A percentile compares a stretch with the other conserved stretches of the same genome.
These are phyloP conservation scores for Juglanconis sp. DNA, from an alignment of 2,329 filamentous ascomycete genomes.

Conservation along the genomic window DNA sequence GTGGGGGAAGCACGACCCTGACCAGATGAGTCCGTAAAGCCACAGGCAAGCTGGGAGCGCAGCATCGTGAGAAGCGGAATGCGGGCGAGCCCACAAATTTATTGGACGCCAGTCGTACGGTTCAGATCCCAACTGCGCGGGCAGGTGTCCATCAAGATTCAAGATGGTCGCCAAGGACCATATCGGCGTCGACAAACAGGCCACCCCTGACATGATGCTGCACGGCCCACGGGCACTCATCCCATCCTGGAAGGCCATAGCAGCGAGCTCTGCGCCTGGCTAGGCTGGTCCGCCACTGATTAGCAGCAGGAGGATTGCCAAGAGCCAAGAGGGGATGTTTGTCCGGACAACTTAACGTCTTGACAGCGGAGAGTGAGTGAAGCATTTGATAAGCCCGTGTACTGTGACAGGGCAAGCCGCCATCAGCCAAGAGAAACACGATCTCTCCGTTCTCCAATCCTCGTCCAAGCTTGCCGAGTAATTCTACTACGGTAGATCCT, in stretches of 20 bases:
- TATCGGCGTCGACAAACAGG: no score
- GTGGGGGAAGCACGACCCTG: not conserved
- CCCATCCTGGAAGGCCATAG: no score
- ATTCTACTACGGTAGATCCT: not conserved
- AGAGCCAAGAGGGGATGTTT: no score
- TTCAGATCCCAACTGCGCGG: not conserved
- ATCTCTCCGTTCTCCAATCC: not conserved
- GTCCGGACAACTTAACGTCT: no score
- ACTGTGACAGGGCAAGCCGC: not conserved
- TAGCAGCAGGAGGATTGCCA: no score
- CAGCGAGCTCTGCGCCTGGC: no score
- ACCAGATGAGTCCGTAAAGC: not conserved
- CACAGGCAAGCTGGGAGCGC: not conserved
- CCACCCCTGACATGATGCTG: no score
- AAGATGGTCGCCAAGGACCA: no score
- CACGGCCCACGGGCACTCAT: no score
- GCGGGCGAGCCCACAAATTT: not conserved
- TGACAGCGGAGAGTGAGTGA: not conserved
- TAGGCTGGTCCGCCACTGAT: no score
- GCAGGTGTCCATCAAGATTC: no score
- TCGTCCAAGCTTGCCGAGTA: not conserved
- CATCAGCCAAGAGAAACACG: not conserved
- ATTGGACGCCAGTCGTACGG: not conserved
- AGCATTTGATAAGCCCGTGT: not conserved
- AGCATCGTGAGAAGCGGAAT: not conserved